Conservation (phyloP, 345 rosid species). For the Sisymbrium irio region DNA sequence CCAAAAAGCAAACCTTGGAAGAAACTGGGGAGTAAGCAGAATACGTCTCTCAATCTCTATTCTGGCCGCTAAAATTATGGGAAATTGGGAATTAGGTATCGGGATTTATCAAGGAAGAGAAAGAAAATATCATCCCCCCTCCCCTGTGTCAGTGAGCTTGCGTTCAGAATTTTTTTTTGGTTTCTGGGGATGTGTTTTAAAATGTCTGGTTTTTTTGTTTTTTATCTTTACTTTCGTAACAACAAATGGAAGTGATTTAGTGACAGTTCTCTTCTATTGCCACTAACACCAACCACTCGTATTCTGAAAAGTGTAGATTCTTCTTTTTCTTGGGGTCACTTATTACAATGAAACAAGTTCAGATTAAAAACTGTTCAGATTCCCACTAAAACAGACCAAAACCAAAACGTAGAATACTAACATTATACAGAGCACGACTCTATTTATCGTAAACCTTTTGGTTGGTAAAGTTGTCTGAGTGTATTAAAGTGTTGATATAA, state of each 20-base stretch:
- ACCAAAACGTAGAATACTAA: background rate
- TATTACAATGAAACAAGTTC: no score
- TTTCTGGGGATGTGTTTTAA: background rate
- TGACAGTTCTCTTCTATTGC: conserved; percentile 12
- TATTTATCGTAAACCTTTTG: no score
- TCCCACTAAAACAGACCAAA: conserved; percentile 16
- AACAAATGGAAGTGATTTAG: conserved; percentile 13
- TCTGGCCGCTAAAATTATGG: conserved; percentile 4
- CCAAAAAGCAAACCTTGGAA: conserved; percentile 17
- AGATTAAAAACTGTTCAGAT: background rate
- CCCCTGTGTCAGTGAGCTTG: conserved; percentile 1
- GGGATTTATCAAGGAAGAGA: conserved; percentile 30
- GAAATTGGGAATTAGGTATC: conserved; percentile 11
- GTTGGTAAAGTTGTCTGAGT: no score
- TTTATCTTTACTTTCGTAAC: background rate
- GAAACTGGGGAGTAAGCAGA: conserved; percentile 28
- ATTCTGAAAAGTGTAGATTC: conserved; percentile 16
- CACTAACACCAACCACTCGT: conserved; percentile 31
- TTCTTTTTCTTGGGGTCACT: background rate
- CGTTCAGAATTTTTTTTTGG: background rate
- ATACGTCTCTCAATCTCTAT: conserved; percentile 15
- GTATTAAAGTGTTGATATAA: no score
- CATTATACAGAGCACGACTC: background rate
- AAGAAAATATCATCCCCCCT: background rate
- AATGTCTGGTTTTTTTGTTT: background rate